Evolutionary conservation across 2,329 filamentous ascomycete genomes (phyloP).

Genomic region (Botrytis aclada): DNA sequence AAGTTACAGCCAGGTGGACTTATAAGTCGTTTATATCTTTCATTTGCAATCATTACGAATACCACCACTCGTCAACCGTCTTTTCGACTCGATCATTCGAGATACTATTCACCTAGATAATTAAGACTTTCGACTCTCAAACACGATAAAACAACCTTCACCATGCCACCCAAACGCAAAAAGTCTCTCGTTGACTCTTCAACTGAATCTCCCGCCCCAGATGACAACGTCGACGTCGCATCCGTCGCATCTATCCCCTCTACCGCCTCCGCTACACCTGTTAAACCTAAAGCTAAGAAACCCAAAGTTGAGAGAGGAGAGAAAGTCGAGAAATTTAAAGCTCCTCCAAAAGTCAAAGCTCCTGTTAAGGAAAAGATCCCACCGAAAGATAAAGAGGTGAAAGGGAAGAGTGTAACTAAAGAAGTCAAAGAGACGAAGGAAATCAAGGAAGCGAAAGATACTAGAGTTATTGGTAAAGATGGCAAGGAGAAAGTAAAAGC

Average conservation of each 20-base stretch:
- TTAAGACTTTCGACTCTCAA: not conserved
- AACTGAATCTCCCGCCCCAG: not conserved
- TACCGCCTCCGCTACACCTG: conserved; percentile 17
- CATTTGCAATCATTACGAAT: not conserved
- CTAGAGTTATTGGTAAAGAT: conserved; percentile 22
- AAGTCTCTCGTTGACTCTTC: not conserved
- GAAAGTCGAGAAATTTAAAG: conserved; percentile 22
- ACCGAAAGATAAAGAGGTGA: conserved; percentile 18
- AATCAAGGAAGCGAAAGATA: not conserved
- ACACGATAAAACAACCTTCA: not conserved
- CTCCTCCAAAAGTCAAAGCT: conserved; percentile 8
- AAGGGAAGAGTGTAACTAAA: conserved; percentile 9
- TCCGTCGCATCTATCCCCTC: not conserved
- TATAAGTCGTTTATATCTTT: not conserved
- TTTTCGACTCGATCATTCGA: not conserved
- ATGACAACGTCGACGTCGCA: conserved; percentile 1
- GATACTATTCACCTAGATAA: not conserved
- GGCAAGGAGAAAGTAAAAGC: conserved; percentile 34
- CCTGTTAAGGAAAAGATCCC: conserved; percentile 18
- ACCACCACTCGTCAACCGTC: not conserved
- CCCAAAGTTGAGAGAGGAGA: conserved; percentile 13
- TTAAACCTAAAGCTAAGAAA: conserved; percentile 15
- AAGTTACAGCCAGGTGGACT: not conserved
- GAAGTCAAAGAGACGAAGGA: not conserved
- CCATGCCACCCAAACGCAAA: conserved; percentile 18